These are phyloP conservation scores for Colletotrichum sp. DNA, from an alignment of 2,329 filamentous ascomycete genomes.

Conservation along the genomic window DNA sequence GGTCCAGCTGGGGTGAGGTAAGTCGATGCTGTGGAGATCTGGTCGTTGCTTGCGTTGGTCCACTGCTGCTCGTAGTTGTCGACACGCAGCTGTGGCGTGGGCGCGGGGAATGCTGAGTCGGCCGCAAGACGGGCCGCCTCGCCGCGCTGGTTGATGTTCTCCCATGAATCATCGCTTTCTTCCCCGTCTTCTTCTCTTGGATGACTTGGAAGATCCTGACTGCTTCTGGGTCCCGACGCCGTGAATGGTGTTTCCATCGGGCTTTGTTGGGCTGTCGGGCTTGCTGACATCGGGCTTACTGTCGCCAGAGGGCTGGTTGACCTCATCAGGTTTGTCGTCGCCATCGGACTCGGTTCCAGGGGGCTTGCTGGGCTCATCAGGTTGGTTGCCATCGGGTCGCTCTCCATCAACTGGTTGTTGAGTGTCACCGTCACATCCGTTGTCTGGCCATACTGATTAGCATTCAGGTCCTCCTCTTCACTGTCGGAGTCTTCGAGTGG, in stretches of 20 bases:
- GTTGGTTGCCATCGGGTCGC: neutral
- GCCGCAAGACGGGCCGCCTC: neutral
- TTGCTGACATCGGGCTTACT: neutral
- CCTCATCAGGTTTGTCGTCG: neutral
- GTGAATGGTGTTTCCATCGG: neutral
- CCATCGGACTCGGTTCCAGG: neutral
- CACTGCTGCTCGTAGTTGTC: conserved; percentile 10
- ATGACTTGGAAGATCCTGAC: conserved; percentile 8
- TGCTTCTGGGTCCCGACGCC: conserved; percentile 1
- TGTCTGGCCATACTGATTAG: conserved; percentile 15
- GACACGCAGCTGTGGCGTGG: conserved; percentile 1
- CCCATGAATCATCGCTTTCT: conserved; percentile 22
- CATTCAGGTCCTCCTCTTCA: conserved; percentile 12
- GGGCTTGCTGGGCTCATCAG: neutral
- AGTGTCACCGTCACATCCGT: neutral
- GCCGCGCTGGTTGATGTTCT: conserved; percentile 4
- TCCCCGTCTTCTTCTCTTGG: conserved; percentile 17
- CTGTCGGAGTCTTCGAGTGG: conserved; percentile 7
- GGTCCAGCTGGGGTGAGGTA: neutral
- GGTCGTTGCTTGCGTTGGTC: conserved; percentile 11
- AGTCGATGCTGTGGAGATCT: conserved; percentile 4
- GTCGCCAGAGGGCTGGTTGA: neutral
- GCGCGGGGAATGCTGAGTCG: neutral
- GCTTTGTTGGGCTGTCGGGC: neutral
- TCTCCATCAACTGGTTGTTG: neutral